These are phyloP conservation scores for Melastoma candidum DNA, from an alignment of 441 rosid genomes.

Conservation along the genomic window DNA sequence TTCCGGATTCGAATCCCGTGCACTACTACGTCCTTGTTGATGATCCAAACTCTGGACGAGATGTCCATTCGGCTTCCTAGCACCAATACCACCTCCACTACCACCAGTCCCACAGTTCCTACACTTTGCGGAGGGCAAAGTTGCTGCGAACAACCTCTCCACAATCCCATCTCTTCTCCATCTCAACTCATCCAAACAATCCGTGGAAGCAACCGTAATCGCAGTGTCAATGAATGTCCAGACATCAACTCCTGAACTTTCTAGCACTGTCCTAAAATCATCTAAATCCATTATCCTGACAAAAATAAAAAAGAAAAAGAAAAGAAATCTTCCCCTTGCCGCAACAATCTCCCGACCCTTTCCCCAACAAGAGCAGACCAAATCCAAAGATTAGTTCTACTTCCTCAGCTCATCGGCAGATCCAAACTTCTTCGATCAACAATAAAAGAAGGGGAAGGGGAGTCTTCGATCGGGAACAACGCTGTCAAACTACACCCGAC, in stretches of 20 bases:
- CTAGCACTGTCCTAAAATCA: conserved; percentile 64
- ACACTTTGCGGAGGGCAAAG: conserved; percentile 40
- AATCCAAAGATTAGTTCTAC: no score
- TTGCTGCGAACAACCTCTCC: conserved; percentile 57
- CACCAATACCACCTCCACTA: conserved; percentile 12
- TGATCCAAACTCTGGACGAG: conserved; percentile 15
- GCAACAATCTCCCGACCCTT: no score
- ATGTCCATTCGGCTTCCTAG: conserved; percentile 19
- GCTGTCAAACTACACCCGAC: no score
- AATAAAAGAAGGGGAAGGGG: no score
- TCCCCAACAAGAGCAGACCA: no score
- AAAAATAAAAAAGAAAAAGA: no score
- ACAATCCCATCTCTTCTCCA: conserved; percentile 65
- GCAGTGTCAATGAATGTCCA: conserved; percentile 86
- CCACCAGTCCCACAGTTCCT: conserved; percentile 47
- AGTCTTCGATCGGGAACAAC: no score
- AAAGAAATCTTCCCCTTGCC: no score
- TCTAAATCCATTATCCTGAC: conserved; percentile 56
- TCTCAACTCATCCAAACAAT: conserved; percentile 51
- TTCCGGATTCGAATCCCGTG: not conserved
- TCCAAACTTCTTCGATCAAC: no score
- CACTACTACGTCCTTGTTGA: not conserved
- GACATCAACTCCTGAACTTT: conserved; percentile 72
- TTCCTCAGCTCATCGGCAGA: no score
- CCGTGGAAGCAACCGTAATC: conserved; percentile 63